Percentiles rank a stretch among this genome's conserved stretches.
Evolutionary conservation across 345 rosid genomes (phyloP).

Genomic region (Gynandropsis gynandra): DNA sequence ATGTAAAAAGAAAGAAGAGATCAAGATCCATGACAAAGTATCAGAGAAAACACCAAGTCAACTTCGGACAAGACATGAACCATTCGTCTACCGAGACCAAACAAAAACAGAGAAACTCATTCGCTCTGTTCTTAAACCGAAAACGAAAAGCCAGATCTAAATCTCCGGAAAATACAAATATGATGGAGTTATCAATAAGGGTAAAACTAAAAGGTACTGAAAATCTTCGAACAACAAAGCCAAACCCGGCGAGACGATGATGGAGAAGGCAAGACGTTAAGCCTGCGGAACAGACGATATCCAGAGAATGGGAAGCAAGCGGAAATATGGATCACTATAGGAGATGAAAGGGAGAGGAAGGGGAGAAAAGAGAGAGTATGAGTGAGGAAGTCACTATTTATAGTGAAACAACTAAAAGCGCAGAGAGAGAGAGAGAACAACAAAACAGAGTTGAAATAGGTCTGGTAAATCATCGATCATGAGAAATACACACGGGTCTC

Average conservation of each 20-base stretch:
- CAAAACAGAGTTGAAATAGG: conserved; percentile 5
- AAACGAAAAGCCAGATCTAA: conserved; percentile 37
- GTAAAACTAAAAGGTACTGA: background rate
- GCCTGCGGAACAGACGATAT: conserved; percentile 18
- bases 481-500: too few relatives aligned
- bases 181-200: background rate
- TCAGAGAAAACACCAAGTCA: conserved; percentile 2
- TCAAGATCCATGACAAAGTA: conserved; percentile 34
- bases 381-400: conserved; percentile 26
- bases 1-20: conserved; percentile 12
- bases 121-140: background rate
- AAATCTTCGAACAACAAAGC: background rate
- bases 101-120: too few relatives aligned
- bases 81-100: too few relatives aligned
- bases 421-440: conserved; percentile 15
- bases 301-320: conserved; percentile 28
- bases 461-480: too few relatives aligned
- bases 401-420: conserved; percentile 26
- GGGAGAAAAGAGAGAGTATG: conserved; percentile 25
- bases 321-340: background rate
- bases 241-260: conserved; percentile 28
- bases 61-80: background rate
- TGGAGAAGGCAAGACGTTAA: conserved; percentile 1
- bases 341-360: conserved; percentile 14
- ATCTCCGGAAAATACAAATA: conserved; percentile 11